phyloP scores from a whole-genome alignment of 441 rosid genomes.

The Biscutella auriculata region DNA sequence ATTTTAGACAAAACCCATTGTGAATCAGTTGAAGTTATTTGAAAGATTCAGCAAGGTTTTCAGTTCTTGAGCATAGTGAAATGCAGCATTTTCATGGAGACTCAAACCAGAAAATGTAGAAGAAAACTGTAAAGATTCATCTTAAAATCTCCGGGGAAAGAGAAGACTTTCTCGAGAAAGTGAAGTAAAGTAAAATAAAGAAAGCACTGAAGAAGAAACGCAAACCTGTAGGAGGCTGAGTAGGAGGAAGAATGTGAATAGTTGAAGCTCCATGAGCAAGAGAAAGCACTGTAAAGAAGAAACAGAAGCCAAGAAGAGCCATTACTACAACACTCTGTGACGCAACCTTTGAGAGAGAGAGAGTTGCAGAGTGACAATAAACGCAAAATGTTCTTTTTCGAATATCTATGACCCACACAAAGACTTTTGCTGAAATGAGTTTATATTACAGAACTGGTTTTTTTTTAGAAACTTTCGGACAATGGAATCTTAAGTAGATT shows the following conservation, averaged over 20 bases:
- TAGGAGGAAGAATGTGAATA: constrained; percentile 27
- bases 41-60: not conserved
- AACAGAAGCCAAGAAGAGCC: constrained; percentile 23
- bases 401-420: not conserved
- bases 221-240: constrained; percentile 40
- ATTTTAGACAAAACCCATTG: not conserved
- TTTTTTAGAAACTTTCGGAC: not conserved
- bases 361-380: not conserved
- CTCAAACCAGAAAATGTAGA: not conserved
- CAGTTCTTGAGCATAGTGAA: not conserved
- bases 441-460: constrained; percentile 5
- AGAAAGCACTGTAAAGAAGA: constrained; percentile 22
- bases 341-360: constrained; percentile 9
- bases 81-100: not conserved
- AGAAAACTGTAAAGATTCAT: not conserved
- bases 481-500: not conserved
- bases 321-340: constrained; percentile 17
- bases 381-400: not conserved
- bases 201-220: not conserved
- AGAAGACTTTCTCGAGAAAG: constrained; percentile 5
- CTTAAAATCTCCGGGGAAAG: constrained; percentile 1
- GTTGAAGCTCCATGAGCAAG: constrained; percentile 36
- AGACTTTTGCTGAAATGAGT: constrained; percentile 13
- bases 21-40: not conserved
- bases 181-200: not conserved